These are phyloP conservation scores for Trypanosoma scelopori DNA, from an alignment of 208 protist genomes.

Conservation along the genomic window DNA sequence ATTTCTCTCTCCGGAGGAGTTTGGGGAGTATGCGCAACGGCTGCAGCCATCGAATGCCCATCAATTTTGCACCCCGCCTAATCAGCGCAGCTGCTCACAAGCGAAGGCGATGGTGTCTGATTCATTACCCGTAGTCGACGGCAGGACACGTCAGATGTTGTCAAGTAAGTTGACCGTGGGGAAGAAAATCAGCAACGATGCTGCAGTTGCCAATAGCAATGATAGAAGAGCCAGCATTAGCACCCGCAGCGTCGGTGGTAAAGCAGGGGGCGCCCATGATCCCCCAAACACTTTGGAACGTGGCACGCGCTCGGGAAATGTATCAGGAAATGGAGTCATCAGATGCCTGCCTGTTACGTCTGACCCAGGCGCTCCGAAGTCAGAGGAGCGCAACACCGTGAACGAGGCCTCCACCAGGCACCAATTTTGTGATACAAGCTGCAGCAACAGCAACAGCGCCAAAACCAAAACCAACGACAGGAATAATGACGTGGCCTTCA, in stretches of 20 bases:
- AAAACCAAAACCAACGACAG: not conserved
- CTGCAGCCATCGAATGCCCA: constrained; percentile 32
- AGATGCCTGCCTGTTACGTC: not conserved
- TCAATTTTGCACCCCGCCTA: not conserved
- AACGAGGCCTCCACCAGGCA: not conserved
- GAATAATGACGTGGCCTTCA: not conserved
- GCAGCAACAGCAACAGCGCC: constrained; percentile 6
- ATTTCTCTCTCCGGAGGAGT: constrained; percentile 72
- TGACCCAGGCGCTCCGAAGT: not conserved
- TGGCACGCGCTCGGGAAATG: too few relatives aligned
- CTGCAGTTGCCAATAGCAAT: not conserved
- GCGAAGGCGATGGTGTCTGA: not conserved
- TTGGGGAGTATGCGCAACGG: constrained; percentile 59
- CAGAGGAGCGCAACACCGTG: not conserved
- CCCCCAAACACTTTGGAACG: too few relatives aligned
- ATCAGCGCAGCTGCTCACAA: not conserved
- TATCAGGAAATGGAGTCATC: not conserved
- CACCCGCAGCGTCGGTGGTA: not conserved
- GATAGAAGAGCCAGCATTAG: not conserved
- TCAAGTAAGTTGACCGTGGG: not conserved
- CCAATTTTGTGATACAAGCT: not conserved
- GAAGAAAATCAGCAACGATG: not conserved
- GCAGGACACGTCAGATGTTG: not conserved
- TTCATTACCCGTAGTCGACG: not conserved
- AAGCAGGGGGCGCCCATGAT: not conserved